Base-by-base conservation (phyloP, 805 yeast genomes). In the Candida palmyrensis region DNA sequence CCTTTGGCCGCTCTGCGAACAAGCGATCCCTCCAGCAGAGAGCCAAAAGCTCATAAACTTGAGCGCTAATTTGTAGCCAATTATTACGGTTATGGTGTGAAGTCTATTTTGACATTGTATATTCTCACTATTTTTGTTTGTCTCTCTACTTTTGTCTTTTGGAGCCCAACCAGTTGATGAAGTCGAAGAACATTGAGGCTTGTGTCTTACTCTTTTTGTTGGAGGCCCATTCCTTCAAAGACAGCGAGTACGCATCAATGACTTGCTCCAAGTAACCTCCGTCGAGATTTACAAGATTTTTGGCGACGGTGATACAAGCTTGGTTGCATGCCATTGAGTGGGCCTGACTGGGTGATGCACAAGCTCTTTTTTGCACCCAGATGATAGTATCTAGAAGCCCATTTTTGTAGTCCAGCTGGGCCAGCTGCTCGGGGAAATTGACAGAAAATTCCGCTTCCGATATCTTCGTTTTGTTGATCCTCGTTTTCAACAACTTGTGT, bases 141-240 rank as follows among this genome's bases (percentile, higher is more conserved):
- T n/a, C n/a, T n/a, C n/a, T n/a, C n/a, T n/a, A n/a, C n/a, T n/a
- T n/a, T 14, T 31, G 18, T 53, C 72, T 66, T 47, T 71, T 70
- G n/a, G 82, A 62, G 41, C 68, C 69, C 27, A 82, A 51, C 89
- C 92, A 89, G 58, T 87, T 87, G 49, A 83, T 71, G 40, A 86
- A 75, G 46, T 88, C 96, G 43, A 77, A 71, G 51, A 83, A 87
- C 48, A 84, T 51, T 9, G 73, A 62, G 6, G 81, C 64, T 14
- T 71, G 69, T 15, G 74, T 55, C 43, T 71, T 75, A 43, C 73
- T 64, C 30, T 61, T 56, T 12, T 62, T 49, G 39, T 66, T 56
- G 14, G 44, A 45, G 27, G 78, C 69, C 96, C 96, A 88, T 13
- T 48, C 45, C 42, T 75, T 72, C 54, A 86, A 45, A 8, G 82